phyloP scores from a whole-genome alignment of 1,284 basidiomycete species.

The Pseudozyma tsukubaensis region DNA sequence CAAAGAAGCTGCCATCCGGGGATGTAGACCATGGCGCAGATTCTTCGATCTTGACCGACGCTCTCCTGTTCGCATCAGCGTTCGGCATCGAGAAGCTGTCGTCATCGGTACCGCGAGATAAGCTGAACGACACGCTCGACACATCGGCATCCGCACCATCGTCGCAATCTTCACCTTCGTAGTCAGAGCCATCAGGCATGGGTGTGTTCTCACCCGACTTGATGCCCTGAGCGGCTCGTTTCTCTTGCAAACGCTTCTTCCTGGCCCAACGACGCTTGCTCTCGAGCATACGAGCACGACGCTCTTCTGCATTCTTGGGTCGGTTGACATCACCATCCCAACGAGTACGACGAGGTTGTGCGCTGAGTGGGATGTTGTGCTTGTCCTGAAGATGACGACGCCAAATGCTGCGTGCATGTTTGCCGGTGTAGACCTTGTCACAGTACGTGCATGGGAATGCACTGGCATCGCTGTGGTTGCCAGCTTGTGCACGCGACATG shows the following conservation, averaged over 20 bases:
- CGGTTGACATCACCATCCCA: slow-evolving; percentile 73
- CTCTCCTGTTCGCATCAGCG: slow-evolving; percentile 14
- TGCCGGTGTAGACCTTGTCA: slow-evolving; percentile 72
- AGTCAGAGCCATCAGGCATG: slow-evolving; percentile 30
- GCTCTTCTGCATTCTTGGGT: slow-evolving; percentile 72
- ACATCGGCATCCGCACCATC: slow-evolving; percentile 46
- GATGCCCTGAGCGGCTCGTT: slow-evolving; percentile 43
- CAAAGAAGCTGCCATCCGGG: slow-evolving; percentile 18
- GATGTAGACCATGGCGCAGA: slow-evolving; percentile 12
- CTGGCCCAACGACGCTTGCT: slow-evolving; percentile 73
- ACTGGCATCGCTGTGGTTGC: slow-evolving; percentile 46
- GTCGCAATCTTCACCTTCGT: slow-evolving; percentile 30
- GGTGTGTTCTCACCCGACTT: slow-evolving; percentile 39
- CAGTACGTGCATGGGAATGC: slow-evolving; percentile 70
- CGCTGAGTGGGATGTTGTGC: slow-evolving; percentile 72
- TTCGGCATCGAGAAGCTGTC: slow-evolving; percentile 20
- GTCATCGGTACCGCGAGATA: slow-evolving; percentile 21
- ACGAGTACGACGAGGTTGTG: slow-evolving; percentile 72
- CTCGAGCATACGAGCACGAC: slow-evolving; percentile 71
- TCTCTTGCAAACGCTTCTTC: slow-evolving; percentile 70
- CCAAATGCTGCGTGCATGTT: slow-evolving; percentile 73
- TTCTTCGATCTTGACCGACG: slow-evolving; percentile 16
- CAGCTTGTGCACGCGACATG: slow-evolving; percentile 58
- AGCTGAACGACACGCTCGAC: slow-evolving; percentile 40
- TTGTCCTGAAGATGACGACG: slow-evolving; percentile 73